A percentile compares a stretch with the other conserved stretches of the same genome.
These are phyloP conservation scores for Misopates orontium DNA, from an alignment of 257 asterid genomes.

Conservation along the genomic window DNA sequence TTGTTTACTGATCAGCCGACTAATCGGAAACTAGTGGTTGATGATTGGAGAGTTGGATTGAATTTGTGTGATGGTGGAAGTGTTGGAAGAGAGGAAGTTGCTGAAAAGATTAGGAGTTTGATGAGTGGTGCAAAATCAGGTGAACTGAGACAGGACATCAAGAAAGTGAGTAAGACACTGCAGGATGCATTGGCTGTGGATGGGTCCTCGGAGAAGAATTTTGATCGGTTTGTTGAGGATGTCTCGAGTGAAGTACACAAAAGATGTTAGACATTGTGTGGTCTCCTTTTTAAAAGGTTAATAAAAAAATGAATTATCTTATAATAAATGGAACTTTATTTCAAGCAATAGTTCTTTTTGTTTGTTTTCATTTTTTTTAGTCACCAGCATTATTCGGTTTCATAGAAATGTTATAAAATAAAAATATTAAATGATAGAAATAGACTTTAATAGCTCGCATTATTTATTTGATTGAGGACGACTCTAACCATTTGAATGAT, in stretches of 20 bases:
- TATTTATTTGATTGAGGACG: too few species aligned
- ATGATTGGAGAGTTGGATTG: conserved; percentile 53
- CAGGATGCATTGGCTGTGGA: conserved; percentile 32
- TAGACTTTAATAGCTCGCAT: too few species aligned
- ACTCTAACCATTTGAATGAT: too few species aligned
- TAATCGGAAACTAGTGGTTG: conserved; percentile 46
- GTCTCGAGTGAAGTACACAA: conserved; percentile 20
- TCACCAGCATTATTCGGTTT: too few species aligned
- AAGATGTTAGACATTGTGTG: not conserved
- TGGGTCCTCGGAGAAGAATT: conserved; percentile 42
- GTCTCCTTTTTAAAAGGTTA: too few species aligned
- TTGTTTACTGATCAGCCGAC: conserved; percentile 36
- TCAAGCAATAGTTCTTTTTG: too few species aligned
- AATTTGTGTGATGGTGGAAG: conserved; percentile 44
- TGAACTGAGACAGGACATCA: conserved; percentile 22
- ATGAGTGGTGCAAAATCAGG: conserved; percentile 30
- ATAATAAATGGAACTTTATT: too few species aligned
- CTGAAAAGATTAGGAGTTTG: conserved; percentile 33
- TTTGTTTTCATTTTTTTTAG: too few species aligned
- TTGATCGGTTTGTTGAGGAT: conserved; percentile 40
- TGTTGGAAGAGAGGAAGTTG: conserved; percentile 33
- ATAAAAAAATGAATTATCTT: too few species aligned
- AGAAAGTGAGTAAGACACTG: conserved; percentile 20
- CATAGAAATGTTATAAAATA: too few species aligned
- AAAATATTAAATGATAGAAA: too few species aligned